Percentiles rank a stretch among this genome's conserved stretches.
These are phyloP conservation scores for Platanthera zijinensis DNA, from an alignment of 106 monocot genomes.

Conservation along the genomic window DNA sequence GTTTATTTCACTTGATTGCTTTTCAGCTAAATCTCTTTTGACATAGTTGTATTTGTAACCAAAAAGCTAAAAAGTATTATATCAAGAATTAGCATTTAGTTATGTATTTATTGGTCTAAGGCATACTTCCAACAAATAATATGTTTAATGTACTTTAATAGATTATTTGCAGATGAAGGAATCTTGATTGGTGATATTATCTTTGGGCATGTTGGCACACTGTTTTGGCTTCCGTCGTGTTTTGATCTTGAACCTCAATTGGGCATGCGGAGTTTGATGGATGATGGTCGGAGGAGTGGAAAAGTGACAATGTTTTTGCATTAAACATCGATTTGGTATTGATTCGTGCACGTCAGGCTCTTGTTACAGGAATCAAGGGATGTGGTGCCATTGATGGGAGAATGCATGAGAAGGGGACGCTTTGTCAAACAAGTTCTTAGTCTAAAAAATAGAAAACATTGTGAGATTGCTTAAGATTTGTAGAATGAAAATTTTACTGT, in stretches of 20 bases:
- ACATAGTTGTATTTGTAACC: neutral
- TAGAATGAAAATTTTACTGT: neutral
- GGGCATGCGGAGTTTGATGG: too few relatives aligned
- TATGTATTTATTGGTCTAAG: neutral
- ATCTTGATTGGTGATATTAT: neutral
- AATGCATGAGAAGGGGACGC: too few relatives aligned
- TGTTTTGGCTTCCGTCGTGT: too few relatives aligned
- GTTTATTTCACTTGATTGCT: too few relatives aligned
- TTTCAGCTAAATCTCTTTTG: neutral
- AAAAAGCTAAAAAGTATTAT: neutral
- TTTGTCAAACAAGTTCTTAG: neutral
- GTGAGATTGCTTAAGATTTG: neutral
- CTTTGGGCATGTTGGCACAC: neutral
- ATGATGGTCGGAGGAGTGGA: too few relatives aligned
- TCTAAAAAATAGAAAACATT: neutral
- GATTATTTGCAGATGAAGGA: neutral
- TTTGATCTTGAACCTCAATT: too few relatives aligned
- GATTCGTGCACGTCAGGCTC: too few relatives aligned
- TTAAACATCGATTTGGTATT: too few relatives aligned
- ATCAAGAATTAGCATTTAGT: neutral
- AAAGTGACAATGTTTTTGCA: too few relatives aligned
- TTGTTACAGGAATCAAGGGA: too few relatives aligned
- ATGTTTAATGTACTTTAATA: neutral
- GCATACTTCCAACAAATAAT: neutral
- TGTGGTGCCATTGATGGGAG: too few relatives aligned